A percentile compares a stretch with the other conserved stretches of the same genome.
phyloP scores from a whole-genome alignment of 2,329 filamentous ascomycete genomes.

The Tolypocladium album region DNA sequence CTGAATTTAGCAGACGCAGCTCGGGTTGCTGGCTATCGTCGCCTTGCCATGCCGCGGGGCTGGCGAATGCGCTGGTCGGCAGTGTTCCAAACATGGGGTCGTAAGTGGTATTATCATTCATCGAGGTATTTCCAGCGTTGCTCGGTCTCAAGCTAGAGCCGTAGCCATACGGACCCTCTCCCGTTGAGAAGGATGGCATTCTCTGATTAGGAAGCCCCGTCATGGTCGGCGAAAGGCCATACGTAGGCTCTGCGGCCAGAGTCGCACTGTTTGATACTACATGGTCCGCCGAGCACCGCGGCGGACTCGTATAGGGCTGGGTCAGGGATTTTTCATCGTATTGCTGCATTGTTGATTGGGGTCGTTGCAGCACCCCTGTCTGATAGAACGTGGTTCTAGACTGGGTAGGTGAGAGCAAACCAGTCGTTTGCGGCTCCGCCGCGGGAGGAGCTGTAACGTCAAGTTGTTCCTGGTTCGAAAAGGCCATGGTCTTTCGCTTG shows the following conservation, averaged over 20 bases:
- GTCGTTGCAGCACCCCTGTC: background rate
- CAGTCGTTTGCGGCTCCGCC: background rate
- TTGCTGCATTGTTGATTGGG: background rate
- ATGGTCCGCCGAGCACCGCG: background rate
- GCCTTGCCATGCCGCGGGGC: conserved; percentile 38
- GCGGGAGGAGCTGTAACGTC: background rate
- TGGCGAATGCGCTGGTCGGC: conserved; percentile 41
- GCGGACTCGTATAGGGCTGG: background rate
- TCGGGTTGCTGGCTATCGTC: conserved; percentile 20
- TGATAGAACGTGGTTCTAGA: background rate
- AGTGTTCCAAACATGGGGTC: conserved; percentile 51
- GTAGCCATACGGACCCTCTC: conserved; percentile 25
- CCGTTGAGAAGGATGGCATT: conserved; percentile 1
- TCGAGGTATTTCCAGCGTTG: conserved; percentile 14
- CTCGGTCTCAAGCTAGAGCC: conserved; percentile 17
- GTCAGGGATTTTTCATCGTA: background rate
- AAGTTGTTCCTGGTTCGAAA: background rate
- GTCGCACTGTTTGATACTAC: background rate
- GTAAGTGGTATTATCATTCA: conserved; percentile 26
- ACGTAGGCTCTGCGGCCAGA: conserved; percentile 6
- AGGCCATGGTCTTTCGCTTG: background rate
- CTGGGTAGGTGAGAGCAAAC: background rate
- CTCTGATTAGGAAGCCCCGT: background rate
- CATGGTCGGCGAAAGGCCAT: conserved; percentile 7
- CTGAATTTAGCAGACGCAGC: conserved; percentile 9